These are phyloP conservation scores for Pisolithus sp. DNA, from an alignment of 768 basidiomycete species.

Conservation along the genomic window DNA sequence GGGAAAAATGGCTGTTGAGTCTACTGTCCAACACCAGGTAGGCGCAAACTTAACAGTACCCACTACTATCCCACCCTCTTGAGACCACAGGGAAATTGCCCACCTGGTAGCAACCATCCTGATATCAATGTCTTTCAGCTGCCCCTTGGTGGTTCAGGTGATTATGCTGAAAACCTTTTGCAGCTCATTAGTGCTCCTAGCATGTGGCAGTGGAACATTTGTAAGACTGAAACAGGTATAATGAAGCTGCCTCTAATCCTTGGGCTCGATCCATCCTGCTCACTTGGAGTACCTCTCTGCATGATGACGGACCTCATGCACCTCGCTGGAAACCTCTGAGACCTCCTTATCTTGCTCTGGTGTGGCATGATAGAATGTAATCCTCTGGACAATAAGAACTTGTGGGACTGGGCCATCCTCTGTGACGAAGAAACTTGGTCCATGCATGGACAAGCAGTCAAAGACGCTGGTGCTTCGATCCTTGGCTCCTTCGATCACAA, in stretches of 20 bases:
- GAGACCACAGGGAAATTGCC: no score
- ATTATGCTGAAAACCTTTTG: no score
- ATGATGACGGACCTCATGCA: conserved; percentile 35
- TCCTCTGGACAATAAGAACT: background rate
- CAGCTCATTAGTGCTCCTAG: no score
- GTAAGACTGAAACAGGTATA: conserved; percentile 22
- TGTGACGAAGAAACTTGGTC: conserved; percentile 14
- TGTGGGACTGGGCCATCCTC: conserved; percentile 31
- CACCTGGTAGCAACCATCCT: no score
- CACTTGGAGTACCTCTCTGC: conserved; percentile 24
- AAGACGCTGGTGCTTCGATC: conserved; percentile 6
- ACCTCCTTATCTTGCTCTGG: conserved; percentile 15
- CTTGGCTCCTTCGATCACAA: conserved; percentile 14
- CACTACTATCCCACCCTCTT: no score
- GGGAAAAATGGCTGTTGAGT: no score
- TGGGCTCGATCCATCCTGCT: conserved; percentile 17
- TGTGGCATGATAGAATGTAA: conserved; percentile 7
- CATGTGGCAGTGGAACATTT: no score
- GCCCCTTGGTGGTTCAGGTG: no score
- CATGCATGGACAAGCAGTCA: conserved; percentile 15
- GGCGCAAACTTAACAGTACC: no score
- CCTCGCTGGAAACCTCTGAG: conserved; percentile 21
- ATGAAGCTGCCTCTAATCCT: conserved; percentile 30
- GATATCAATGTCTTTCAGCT: no score
- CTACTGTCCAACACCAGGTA: no score